phyloP scores from a whole-genome alignment of 305 asterid genomes.

The Fraxinus ornus region DNA sequence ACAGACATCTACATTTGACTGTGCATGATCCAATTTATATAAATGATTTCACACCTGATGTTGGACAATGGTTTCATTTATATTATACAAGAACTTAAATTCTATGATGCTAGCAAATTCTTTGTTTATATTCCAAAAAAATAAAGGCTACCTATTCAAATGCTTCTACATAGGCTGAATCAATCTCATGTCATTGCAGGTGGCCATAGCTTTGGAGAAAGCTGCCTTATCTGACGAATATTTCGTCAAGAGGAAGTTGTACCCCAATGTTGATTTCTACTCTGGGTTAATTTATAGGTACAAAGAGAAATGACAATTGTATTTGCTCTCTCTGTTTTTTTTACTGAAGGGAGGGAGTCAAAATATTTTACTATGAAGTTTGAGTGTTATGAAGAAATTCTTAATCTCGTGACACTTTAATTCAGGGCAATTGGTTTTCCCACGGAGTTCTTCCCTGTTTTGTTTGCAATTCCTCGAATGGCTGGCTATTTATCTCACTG shows the following conservation, averaged over 20 bases:
- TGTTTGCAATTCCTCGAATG: constrained; percentile 98
- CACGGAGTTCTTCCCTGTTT: constrained; percentile 92
- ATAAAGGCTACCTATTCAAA: neutral
- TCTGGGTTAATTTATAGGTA: constrained; percentile 96
- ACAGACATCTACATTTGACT: neutral
- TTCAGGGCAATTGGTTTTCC: constrained; percentile 99
- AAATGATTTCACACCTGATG: neutral
- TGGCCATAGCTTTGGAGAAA: constrained; percentile 93
- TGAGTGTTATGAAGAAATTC: neutral
- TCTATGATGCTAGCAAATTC: neutral
- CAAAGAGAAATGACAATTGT: neutral
- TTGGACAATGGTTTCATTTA: neutral
- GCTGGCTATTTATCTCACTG: constrained; percentile 99
- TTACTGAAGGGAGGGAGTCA: neutral
- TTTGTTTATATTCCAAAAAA: neutral
- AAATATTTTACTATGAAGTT: neutral
- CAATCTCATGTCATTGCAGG: constrained; percentile 46
- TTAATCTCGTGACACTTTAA: neutral
- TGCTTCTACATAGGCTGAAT: neutral
- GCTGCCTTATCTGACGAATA: constrained; percentile 95
- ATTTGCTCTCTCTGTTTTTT: neutral
- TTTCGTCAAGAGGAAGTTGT: constrained; percentile 92
- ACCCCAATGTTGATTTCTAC: constrained; percentile 97
- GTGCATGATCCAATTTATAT: neutral
- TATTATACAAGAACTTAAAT: neutral